Percentiles rank a stretch among this genome's conserved stretches.
Conservation (phyloP, 164 flowering plant genomes). For the Tinospora cordifolia region DNA sequence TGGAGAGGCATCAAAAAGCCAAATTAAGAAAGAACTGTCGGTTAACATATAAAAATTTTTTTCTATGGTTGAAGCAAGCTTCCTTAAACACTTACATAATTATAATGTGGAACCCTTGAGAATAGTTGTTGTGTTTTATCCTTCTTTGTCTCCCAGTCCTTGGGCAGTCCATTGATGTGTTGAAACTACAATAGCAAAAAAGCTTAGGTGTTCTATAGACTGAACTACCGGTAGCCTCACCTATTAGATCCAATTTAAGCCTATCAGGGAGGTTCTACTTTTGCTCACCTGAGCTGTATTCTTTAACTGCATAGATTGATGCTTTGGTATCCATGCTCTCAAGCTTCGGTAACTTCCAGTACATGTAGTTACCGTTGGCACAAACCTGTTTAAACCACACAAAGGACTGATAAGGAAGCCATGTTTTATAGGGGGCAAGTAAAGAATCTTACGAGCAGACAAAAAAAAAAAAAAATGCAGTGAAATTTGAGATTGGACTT, state of each 20-base stretch:
- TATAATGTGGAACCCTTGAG: conserved; percentile 73
- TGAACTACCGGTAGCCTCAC: not conserved
- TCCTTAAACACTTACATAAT: conserved; percentile 33
- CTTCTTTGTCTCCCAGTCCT: conserved; percentile 49
- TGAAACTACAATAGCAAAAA: conserved; percentile 34
- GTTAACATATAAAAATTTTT: not conserved
- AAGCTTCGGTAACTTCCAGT: conserved; percentile 77
- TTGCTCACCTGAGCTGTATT: conserved; percentile 46
- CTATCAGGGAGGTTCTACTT: not conserved
- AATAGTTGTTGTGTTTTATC: conserved; percentile 59
- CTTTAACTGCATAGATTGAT: conserved; percentile 68
- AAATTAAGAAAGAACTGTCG: not conserved
- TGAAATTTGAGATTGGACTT: conserved; percentile 12
- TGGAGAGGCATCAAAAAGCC: conserved; percentile 18
- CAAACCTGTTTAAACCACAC: conserved; percentile 37
- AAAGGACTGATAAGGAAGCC: not conserved
- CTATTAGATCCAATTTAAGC: not conserved
- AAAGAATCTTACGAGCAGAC: not conserved
- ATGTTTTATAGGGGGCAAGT: not conserved
- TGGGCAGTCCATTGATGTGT: conserved; percentile 55
- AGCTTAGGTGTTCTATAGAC: not conserved
- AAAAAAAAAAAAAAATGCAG: not conserved
- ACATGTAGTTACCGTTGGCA: conserved; percentile 71
- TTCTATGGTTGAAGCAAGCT: not conserved
- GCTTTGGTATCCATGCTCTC: conserved; percentile 70